Base-by-base conservation (phyloP, 78 protist species). In the Trichosphaerium sp. region DNA sequence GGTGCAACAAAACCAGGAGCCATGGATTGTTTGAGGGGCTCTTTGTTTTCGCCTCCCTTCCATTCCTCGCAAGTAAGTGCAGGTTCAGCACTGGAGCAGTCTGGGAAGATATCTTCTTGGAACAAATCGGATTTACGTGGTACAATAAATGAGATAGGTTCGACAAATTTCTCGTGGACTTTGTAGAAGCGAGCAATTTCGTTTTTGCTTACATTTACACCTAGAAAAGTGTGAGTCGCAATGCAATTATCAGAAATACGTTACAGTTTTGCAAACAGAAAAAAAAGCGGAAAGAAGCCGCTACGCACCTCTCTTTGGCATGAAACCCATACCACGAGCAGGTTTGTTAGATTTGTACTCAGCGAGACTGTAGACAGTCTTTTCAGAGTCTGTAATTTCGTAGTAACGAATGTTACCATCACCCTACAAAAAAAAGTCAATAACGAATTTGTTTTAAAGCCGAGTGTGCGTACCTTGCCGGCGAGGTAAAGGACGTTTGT, bases 331-430 rank as follows among this genome's bases (percentile, higher is more conserved):
- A 66, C 96, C 96, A 40, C 88, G 73, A 66, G 81, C 87, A 32
- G 96, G 95, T 43, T 65, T 79, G 66, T 74, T 67, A 15, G 87
- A 34, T 64, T 75, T 77, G 89, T 58, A 92, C 78, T 88, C 93
- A 34, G 69, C 35, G 39, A 94, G 64, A 68, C 39, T 75, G 73
- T 84, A 69, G 61, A 65, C 31, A 77, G 67, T 73, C 49, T 92
- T 90, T 40, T 57, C 74, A 52, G 67, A 75, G 70, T 88, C 92
- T 47, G 49, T 71, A 51, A 94, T 41, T 59, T 94, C 98, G 58
- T 75, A 92, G 88, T 92, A 94, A 57, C 92, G 81, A 67, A 94
- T 92, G 87, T 84, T 92, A 61, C 96, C 94, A 75, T 94, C 98
- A 29, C 98, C 98, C n/a, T n/a, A n/a, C n/a, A n/a, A n/a, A n/a